These are phyloP conservation scores for Exophiala aquamarina DNA, from an alignment of 2,329 filamentous ascomycete genomes.

Conservation along the genomic window DNA sequence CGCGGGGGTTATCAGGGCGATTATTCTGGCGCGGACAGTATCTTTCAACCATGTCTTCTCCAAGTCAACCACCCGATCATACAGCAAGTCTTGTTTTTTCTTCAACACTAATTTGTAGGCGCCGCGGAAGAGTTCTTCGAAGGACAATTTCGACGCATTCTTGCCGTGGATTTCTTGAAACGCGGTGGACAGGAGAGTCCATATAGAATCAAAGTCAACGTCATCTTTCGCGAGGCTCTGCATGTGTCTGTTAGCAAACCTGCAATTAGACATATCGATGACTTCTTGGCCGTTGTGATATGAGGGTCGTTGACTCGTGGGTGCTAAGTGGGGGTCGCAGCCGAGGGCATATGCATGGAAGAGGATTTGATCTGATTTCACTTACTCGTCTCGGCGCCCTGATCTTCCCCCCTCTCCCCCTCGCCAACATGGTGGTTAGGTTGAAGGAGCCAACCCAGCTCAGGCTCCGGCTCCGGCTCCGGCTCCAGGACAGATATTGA, in stretches of 20 bases:
- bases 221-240: conserved; percentile 60
- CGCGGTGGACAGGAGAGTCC: conserved; percentile 73
- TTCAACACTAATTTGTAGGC: conserved; percentile 91
- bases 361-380: conserved; percentile 22
- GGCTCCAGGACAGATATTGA: too few relatives aligned
- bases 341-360: too few relatives aligned
- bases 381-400: conserved; percentile 67
- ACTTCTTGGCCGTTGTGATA: too few relatives aligned
- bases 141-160: conserved; percentile 85
- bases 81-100: conserved; percentile 80
- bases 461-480: too few relatives aligned
- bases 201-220: conserved; percentile 82
- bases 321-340: too few relatives aligned
- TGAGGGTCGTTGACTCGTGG: too few relatives aligned
- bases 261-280: too few relatives aligned
- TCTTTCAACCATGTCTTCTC: conserved; percentile 78
- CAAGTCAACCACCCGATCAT: conserved; percentile 75
- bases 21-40: conserved; percentile 70
- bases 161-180: conserved; percentile 87
- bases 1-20: conserved; percentile 67
- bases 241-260: not conserved
- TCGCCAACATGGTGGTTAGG: conserved; percentile 45
- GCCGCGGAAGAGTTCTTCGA: conserved; percentile 91
- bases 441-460: not conserved
- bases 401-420: conserved; percentile 60